Evolutionary conservation across 345 rosid genomes (phyloP), one percentile per base, ranked within the genome.

Genomic region (Linum lewisii): DNA sequence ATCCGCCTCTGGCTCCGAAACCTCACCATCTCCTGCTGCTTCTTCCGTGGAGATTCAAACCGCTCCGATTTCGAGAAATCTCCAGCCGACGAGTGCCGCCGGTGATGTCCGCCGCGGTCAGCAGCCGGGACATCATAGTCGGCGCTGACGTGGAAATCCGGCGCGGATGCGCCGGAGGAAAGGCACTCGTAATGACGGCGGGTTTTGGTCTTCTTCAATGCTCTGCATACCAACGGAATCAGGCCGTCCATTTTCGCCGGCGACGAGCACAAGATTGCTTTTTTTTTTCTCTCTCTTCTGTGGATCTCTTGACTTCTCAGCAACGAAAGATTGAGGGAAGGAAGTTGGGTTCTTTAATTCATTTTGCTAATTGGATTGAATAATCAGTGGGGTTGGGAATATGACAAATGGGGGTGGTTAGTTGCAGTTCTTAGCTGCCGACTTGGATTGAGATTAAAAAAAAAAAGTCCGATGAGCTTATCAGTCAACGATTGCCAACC

Each of bases 131-230:
- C 29, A 21, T 15, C 9, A 45, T 52, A 68, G 45, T 38, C 45
- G 45, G 14, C 2, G 24, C 58, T 10, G 10, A 50, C n/a, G 36
- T 63, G 58, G 63, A 72, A 79, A 47, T 76, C 83, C 45, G 45
- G 16, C 60, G 68, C 24, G 59, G 85, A 52, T 38, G 78, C 18
- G 3, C 70, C 75, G 42, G 90, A 65, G 0, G 94, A 84, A 57
- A 92, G 84, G 59, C 87, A 78, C 77, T 88, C 81, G 60, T 92
- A 92, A 6, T 75, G 80, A 54, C 87, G 68, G 32, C 89, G 93
- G 53, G 66, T 76, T 49, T 51, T 76, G 44, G 22, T 85, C 81
- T 75, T 85, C 91, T 72, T 86, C 51, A 89, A 63, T 21, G 91
- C 90, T 58, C 66, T 85, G 74, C 59, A 79, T 20, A 85, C 75